Evolutionary conservation across 176 grass and related monocot genomes (phyloP), one percentile per base, ranked within the genome.

Genomic region (Microstegium vimineum): DNA sequence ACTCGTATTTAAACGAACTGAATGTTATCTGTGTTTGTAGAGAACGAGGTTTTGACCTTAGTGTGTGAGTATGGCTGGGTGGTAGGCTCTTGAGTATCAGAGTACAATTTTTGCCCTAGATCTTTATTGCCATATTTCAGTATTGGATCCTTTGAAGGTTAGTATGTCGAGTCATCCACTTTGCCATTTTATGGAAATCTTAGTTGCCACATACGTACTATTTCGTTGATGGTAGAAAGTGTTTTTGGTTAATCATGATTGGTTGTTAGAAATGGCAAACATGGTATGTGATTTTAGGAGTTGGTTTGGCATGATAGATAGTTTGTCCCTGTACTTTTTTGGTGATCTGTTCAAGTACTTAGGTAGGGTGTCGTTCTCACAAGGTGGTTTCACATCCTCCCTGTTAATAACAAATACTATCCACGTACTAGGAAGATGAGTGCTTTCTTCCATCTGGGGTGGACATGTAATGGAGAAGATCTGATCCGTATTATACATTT

Each of bases 301-400:
- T 83, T 83, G 79, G 84, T 86, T 68, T 68, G 79, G 47, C 60
- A 74, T 86, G 62, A 83, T 83, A 62, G 67, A 90, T 83, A 86
- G 47, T 69, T 67, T 86, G 74, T 62, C 68, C 66, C 64, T 82
- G 59, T 27, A 86, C 79, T 75, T 75, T 61, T 73, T 81, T 79
- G 38, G 71, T 78, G 67, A 78, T 82, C 54, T 78, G 67, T 77
- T 85, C n/a, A 78, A 79, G 73, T 85, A 79, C 60, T 69, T 86
- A 86, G 84, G 74, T 90, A 74, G 76, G 57, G 40, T 79, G 84
- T 90, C 84, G 25, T 83, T 77, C 73, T 86, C 74, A 74, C 6
- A 51, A 54, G 68, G 68, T 83, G 49, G 84, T 78, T 83, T 86
- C 38, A 33, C 60, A 74, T 83, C 59, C 10, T 62, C 30, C 32